Evolutionary conservation across 345 rosid genomes (phyloP), one percentile per base, ranked within the genome.

Genomic region (Eutrema japonicum): DNA sequence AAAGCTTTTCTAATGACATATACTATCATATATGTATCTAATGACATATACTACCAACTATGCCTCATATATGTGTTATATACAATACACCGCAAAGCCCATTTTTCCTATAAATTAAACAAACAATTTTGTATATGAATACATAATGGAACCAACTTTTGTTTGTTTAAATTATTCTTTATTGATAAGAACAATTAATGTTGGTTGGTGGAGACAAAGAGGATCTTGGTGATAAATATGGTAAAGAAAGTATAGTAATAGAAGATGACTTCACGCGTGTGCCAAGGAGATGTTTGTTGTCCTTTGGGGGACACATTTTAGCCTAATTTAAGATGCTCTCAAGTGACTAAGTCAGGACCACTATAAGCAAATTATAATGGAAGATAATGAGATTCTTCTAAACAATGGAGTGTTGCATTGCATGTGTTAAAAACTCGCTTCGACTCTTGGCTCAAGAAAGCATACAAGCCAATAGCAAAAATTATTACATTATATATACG

Each of bases 161-260:
- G 64, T n/a, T 66, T 68, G 47, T 16, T 38, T 10, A 27, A 42
- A 29, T 10, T 41, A 14, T 33, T 47, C 0, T 46, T n/a, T 47
- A 29, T 8, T 32, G 13, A 26, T 14, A 69, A 70, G 52, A 70
- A 48, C 71, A 64, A 64, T 70, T 16, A 76, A 55, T 76, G 42
- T 55, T 63, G 79, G 79, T 70, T 69, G 75, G 79, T 70, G 79
- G 79, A 70, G 79, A 76, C 75, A 70, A 76, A 70, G 79, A 55
- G 75, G 75, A 76, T 70, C 75, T 76, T 76, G 35, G 66, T 70
- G 71, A 76, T 76, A 63, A 63, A 70, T 54, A 62, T 76, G 71
- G 71, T 48, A 76, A 76, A n/a, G 38, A 54, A 69, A 68, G 52
- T 33, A 43, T 33, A 43, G 57, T 68, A 36, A 16, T 52, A 70